Conservation (phyloP, 805 yeast species). For the Barnettozyma pratensis region DNA sequence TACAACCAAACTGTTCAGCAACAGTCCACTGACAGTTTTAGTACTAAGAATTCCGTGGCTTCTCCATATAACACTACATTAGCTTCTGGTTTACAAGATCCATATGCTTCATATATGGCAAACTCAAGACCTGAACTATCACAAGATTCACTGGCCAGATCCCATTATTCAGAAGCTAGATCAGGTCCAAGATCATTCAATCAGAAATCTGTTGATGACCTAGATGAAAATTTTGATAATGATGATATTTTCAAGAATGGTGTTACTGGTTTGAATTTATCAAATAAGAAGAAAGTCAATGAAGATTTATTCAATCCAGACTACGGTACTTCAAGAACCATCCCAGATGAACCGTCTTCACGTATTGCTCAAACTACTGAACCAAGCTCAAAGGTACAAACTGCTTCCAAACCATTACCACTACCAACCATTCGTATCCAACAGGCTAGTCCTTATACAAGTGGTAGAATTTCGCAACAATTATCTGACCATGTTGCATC, state of each 20-base stretch:
- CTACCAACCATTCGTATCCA: constrained; percentile 12
- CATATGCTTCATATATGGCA: constrained; percentile 8
- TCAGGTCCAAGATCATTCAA: not conserved
- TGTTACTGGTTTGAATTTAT: constrained; percentile 16
- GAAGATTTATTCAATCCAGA: constrained; percentile 26
- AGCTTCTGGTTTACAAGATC: constrained; percentile 8
- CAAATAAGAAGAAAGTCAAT: constrained; percentile 2
- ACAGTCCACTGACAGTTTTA: not conserved
- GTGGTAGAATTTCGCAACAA: constrained; percentile 19
- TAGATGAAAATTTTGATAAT: constrained; percentile 25
- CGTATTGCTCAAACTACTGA: constrained; percentile 1
- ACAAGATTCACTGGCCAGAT: constrained; percentile 5
- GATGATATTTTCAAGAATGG: constrained; percentile 25
- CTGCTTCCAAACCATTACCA: constrained; percentile 14
- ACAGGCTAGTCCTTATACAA: constrained; percentile 17
- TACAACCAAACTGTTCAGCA: not conserved
- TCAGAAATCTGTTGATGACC: constrained; percentile 5
- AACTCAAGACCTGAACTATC: not conserved
- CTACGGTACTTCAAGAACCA: constrained; percentile 13
- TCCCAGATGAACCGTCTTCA: constrained; percentile 2
- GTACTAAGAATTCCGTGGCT: not conserved
- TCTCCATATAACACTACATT: constrained; percentile 5
- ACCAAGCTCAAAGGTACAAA: constrained; percentile 12
- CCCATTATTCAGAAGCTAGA: constrained; percentile 6
- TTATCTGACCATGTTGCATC: constrained; percentile 9